These are phyloP conservation scores for Xanthoceras sorbifolium DNA, from an alignment of 345 rosid genomes.

Conservation along the genomic window DNA sequence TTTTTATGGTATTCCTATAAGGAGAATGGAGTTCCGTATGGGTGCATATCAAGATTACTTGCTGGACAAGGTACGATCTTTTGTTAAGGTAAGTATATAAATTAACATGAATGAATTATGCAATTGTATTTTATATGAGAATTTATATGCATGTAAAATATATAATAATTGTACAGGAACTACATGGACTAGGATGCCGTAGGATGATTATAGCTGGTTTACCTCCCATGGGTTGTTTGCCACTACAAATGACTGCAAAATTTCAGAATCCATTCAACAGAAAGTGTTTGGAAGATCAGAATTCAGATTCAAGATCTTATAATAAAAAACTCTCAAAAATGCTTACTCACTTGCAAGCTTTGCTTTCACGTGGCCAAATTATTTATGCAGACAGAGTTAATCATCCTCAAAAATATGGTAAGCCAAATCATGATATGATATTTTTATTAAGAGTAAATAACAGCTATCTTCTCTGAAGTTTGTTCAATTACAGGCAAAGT, in stretches of 20 bases:
- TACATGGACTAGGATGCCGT: slow-evolving; percentile 55
- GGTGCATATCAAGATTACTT: slow-evolving; percentile 55
- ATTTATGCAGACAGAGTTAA: slow-evolving; percentile 40
- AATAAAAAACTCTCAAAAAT: slow-evolving; percentile 46
- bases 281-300: slow-evolving; percentile 49
- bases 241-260: slow-evolving; percentile 47
- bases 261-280: slow-evolving; percentile 13
- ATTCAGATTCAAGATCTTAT: slow-evolving; percentile 41
- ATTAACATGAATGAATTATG: neutral
- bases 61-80: slow-evolving; percentile 27
- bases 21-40: slow-evolving; percentile 35
- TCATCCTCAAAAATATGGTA: slow-evolving; percentile 57
- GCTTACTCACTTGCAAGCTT: slow-evolving; percentile 30
- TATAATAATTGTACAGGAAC: slow-evolving; percentile 34
- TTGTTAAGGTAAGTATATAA: slow-evolving; percentile 52
- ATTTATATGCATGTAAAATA: neutral
- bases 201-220: slow-evolving; percentile 51
- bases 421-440: neutral
- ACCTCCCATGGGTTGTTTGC: slow-evolving; percentile 72
- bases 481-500: too few species aligned
- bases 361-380: slow-evolving; percentile 43
- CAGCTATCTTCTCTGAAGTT: too few species aligned
- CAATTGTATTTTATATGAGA: neutral
- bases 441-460: too few species aligned
- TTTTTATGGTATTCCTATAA: slow-evolving; percentile 42